Evolutionary conservation across 2,329 filamentous ascomycete genomes (phyloP).

Genomic region (Zasmidium citrigriseum): DNA sequence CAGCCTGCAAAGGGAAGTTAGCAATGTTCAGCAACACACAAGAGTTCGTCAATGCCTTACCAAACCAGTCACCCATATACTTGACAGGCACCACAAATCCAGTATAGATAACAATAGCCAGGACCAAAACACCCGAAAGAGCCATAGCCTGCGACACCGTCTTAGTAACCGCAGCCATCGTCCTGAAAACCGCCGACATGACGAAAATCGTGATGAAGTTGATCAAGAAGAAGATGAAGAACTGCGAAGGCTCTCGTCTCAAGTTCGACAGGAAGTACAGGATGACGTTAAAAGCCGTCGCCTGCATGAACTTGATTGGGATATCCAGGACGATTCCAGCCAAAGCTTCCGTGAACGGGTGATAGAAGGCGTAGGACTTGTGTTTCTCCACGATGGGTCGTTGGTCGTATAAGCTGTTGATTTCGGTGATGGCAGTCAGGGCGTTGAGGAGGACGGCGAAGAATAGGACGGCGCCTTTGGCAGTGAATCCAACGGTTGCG

Average conservation of each 20-base stretch:
- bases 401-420: constrained; percentile 62
- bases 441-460: constrained; percentile 63
- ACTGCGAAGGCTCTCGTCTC: constrained; percentile 41
- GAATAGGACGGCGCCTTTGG: constrained; percentile 60
- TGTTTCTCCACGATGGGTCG: constrained; percentile 52
- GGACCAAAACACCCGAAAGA: constrained; percentile 54
- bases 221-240: constrained; percentile 67
- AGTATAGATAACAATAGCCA: constrained; percentile 65
- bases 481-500: constrained; percentile 54
- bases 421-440: constrained; percentile 61
- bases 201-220: constrained; percentile 59
- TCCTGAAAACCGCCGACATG: constrained; percentile 60
- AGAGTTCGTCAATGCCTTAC: constrained; percentile 36
- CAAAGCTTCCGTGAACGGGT: constrained; percentile 49
- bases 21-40: background rate
- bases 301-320: constrained; percentile 58
- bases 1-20: constrained; percentile 13
- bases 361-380: constrained; percentile 44
- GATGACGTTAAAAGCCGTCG: constrained; percentile 55
- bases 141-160: constrained; percentile 65
- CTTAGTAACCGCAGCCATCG: constrained; percentile 59
- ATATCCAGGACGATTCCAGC: constrained; percentile 58
- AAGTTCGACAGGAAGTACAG: constrained; percentile 60
- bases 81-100: constrained; percentile 40
- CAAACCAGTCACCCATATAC: constrained; percentile 60